phyloP scores from a whole-genome alignment of 225 moss, liverwort and hornwort species.

The Climacium dendroides region DNA sequence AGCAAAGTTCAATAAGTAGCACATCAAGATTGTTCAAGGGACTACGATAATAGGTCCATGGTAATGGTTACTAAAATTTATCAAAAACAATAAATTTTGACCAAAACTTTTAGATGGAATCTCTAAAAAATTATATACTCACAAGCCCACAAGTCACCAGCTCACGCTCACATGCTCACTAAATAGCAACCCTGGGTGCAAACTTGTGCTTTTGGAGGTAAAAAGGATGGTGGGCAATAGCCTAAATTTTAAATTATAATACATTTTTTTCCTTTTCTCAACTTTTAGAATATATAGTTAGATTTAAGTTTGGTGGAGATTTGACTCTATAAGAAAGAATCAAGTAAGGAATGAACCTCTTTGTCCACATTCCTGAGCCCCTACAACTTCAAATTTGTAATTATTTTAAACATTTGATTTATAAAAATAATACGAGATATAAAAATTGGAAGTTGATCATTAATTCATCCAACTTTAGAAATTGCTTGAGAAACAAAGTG shows the following conservation, averaged over 20 bases:
- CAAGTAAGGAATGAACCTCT: background rate
- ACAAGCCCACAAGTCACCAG: no score
- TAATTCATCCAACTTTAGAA: background rate
- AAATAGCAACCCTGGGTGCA: no score
- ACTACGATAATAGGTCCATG: no score
- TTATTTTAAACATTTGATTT: background rate
- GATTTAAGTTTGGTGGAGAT: background rate
- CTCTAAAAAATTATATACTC: no score
- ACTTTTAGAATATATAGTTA: background rate
- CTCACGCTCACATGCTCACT: no score
- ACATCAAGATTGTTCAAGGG: no score
- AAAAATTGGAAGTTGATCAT: background rate
- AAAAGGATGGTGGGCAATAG: accelerated
- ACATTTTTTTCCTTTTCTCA: accelerated
- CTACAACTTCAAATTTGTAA: background rate
- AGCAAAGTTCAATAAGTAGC: no score
- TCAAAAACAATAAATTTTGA: no score
- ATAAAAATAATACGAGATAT: background rate
- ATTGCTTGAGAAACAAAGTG: background rate
- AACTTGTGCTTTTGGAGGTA: accelerated
- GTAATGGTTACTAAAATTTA: no score
- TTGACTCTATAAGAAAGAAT: background rate
- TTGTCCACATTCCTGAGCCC: background rate
- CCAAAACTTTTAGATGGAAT: no score
- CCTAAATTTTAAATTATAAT: accelerated